These are phyloP conservation scores for Monosporozyma siamensis DNA, from an alignment of 805 yeast genomes.

Conservation along the genomic window DNA sequence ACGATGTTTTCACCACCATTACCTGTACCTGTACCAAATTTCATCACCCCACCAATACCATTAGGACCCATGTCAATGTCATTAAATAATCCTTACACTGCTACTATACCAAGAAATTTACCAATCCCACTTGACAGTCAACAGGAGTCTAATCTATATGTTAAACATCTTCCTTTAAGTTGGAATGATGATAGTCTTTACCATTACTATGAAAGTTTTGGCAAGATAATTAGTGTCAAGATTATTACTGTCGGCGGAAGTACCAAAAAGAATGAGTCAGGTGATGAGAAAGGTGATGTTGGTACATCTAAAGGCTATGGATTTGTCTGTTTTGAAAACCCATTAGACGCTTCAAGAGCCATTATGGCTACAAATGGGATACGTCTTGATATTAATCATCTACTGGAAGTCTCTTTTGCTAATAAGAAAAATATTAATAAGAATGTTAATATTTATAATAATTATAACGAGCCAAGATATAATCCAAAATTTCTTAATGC, in stretches of 20 bases:
- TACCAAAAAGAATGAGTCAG: slow-evolving; percentile 7
- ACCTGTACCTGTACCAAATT: background rate
- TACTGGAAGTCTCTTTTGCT: slow-evolving; percentile 64
- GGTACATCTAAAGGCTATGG: slow-evolving; percentile 62
- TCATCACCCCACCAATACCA: background rate
- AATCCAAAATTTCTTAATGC: slow-evolving; percentile 24
- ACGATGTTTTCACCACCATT: background rate
- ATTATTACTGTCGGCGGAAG: slow-evolving; percentile 40
- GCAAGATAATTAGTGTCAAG: slow-evolving; percentile 46
- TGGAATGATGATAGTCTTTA: slow-evolving; percentile 47
- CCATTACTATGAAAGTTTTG: slow-evolving; percentile 37
- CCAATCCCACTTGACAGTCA: slow-evolving; percentile 34
- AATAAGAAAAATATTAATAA: slow-evolving; percentile 30
- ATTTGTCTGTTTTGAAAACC: slow-evolving; percentile 63
- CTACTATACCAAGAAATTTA: slow-evolving; percentile 8
- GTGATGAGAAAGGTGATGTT: slow-evolving; percentile 4
- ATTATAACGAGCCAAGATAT: slow-evolving; percentile 7
- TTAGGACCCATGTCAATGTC: background rate
- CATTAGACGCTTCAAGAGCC: slow-evolving; percentile 60
- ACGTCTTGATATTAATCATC: slow-evolving; percentile 40
- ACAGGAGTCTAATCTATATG: slow-evolving; percentile 67
- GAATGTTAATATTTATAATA: background rate
- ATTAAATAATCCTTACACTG: slow-evolving; percentile 1
- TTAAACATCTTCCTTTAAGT: slow-evolving; percentile 49
- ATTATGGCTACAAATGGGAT: slow-evolving; percentile 40